These are phyloP conservation scores for Dendryphion nanum DNA, from an alignment of 2,329 filamentous ascomycete species.

Conservation along the genomic window DNA sequence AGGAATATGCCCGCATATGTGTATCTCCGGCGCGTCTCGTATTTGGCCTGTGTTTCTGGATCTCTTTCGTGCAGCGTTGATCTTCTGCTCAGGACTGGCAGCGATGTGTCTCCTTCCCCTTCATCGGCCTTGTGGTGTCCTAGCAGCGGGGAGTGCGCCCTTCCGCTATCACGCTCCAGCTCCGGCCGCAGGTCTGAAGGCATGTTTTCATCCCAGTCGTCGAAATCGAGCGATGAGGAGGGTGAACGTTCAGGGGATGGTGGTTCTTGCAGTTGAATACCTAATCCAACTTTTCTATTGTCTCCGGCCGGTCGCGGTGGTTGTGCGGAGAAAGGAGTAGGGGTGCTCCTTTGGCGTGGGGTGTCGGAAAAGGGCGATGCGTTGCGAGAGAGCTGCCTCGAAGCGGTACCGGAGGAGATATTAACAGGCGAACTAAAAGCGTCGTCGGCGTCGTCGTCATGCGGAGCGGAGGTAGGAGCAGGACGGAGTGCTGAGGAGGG, in stretches of 20 bases:
- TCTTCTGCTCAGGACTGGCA: slow-evolving; percentile 49
- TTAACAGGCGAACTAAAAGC: slow-evolving; percentile 21
- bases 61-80: slow-evolving; percentile 76
- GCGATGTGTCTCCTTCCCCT: slow-evolving; percentile 36
- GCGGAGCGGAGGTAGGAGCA: slow-evolving; percentile 12
- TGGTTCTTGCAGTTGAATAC: slow-evolving; percentile 15
- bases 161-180: slow-evolving; percentile 39
- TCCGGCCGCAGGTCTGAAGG: slow-evolving; percentile 50
- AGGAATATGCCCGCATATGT: slow-evolving; percentile 84
- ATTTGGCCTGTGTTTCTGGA: slow-evolving; percentile 62
- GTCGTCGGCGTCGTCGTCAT: slow-evolving; percentile 8
- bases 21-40: slow-evolving; percentile 77
- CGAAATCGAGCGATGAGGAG: slow-evolving; percentile 40
- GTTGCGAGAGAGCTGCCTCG: slow-evolving; percentile 22
- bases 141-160: slow-evolving; percentile 55
- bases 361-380: slow-evolving; percentile 23
- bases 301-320: slow-evolving; percentile 1
- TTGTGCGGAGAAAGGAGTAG: background rate
- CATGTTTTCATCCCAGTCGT: slow-evolving; percentile 51
- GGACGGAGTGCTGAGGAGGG: slow-evolving; percentile 13
- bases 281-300: slow-evolving; percentile 5
- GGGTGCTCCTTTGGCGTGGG: slow-evolving; percentile 10
- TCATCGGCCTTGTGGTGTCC: slow-evolving; percentile 38
- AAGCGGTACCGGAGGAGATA: slow-evolving; percentile 16
- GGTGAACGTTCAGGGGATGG: slow-evolving; percentile 14